Conservation (phyloP, 2,329 filamentous ascomycete species). For the Talaromyces sp. region DNA sequence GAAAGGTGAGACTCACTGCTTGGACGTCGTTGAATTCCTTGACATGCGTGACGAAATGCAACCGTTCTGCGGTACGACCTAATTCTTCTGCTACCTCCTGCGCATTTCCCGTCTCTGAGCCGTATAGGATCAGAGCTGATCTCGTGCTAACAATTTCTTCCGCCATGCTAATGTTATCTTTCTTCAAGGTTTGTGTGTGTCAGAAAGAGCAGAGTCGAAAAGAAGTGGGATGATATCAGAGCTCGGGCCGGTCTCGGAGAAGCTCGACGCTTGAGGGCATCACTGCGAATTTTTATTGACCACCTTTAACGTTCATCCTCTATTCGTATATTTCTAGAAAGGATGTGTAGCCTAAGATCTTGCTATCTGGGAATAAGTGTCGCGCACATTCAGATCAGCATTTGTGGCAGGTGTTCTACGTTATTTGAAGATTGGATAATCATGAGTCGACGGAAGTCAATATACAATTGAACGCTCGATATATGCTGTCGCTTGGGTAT, state of each 20-base stretch:
- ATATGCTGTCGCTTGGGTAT: constrained; percentile 16
- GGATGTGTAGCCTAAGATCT: neutral
- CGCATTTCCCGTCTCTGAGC: constrained; percentile 90
- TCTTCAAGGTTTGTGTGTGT: neutral
- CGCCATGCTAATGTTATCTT: constrained; percentile 24
- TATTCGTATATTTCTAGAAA: neutral
- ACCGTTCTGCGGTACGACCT: constrained; percentile 67
- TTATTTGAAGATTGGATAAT: neutral
- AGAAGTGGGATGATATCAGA: neutral
- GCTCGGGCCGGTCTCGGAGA: constrained; percentile 16
- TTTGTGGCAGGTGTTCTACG: neutral
- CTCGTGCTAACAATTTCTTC: constrained; percentile 25
- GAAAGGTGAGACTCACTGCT: constrained; percentile 52
- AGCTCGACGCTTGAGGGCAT: neutral
- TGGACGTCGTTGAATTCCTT: constrained; percentile 73
- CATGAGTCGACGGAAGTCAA: neutral
- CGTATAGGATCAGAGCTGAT: constrained; percentile 74
- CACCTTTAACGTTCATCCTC: neutral
- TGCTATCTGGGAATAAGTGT: neutral
- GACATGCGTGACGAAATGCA: constrained; percentile 74
- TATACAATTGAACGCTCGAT: neutral
- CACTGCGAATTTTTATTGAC: neutral
- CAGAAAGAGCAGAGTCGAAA: neutral
- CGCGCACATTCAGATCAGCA: neutral
- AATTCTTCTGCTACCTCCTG: constrained; percentile 88